Evolutionary conservation across 345 rosid species (phyloP).

Genomic region (Salix exigua): DNA sequence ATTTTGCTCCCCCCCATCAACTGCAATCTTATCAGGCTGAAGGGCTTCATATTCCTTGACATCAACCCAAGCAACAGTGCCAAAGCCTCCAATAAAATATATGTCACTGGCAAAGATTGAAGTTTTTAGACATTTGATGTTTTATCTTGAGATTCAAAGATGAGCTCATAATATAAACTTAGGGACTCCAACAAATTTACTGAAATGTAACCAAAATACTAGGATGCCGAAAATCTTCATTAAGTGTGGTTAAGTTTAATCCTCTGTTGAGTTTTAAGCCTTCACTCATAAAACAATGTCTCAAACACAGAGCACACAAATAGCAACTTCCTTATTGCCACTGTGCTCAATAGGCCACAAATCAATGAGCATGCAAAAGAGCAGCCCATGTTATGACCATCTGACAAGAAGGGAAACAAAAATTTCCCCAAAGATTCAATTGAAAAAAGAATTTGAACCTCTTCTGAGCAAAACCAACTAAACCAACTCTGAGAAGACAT

Average conservation of each 20-base stretch:
- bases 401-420: not conserved
- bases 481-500: not conserved
- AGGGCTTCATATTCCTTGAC: constrained; percentile 77
- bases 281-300: not conserved
- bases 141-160: not conserved
- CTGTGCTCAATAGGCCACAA: not conserved
- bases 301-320: not conserved
- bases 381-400: not conserved
- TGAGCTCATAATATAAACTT: not conserved
- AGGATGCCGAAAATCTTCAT: not conserved
- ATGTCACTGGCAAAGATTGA: constrained; percentile 55
- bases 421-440: not conserved
- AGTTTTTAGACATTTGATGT: not conserved
- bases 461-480: not conserved
- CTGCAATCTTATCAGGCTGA: constrained; percentile 91
- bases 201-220: not conserved
- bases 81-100: constrained; percentile 97
- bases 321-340: not conserved
- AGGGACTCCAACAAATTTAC: not conserved
- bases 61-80: constrained; percentile 97
- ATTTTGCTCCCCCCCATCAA: constrained; percentile 89
- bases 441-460: not conserved
- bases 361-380: not conserved
- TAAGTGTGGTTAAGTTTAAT: not conserved
- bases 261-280: not conserved